Conservation (phyloP, 2,329 filamentous ascomycete species). For the Trichoderma endophyticum region DNA sequence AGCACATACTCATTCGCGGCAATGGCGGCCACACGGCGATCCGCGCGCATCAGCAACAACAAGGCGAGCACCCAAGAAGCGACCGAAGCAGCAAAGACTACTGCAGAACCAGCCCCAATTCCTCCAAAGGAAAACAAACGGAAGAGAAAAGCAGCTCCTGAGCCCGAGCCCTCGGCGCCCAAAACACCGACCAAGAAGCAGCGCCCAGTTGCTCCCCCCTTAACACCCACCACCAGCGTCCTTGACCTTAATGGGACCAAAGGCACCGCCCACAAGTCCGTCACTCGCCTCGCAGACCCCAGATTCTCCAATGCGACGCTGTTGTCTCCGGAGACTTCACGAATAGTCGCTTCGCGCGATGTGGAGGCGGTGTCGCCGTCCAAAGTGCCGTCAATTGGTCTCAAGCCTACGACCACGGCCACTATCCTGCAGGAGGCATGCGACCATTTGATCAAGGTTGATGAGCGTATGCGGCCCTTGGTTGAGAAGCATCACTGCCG, state of each 20-base stretch:
- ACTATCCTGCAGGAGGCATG: constrained; percentile 73
- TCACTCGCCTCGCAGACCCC: constrained; percentile 59
- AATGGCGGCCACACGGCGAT: constrained; percentile 37
- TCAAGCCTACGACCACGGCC: constrained; percentile 55
- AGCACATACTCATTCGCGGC: constrained; percentile 3
- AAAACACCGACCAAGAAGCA: constrained; percentile 33
- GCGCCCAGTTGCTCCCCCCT: constrained; percentile 33
- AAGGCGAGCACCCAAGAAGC: not conserved
- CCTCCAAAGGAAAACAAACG: constrained; percentile 21
- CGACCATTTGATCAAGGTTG: constrained; percentile 68
- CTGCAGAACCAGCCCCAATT: not conserved
- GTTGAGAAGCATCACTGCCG: constrained; percentile 73
- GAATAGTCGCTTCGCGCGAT: constrained; percentile 53
- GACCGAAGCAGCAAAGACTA: not conserved
- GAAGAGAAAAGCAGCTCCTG: constrained; percentile 35
- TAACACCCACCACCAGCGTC: constrained; percentile 48
- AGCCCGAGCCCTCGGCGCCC: constrained; percentile 24
- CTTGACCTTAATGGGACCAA: constrained; percentile 35
- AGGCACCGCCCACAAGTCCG: constrained; percentile 39
- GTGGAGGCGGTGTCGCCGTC: constrained; percentile 46
- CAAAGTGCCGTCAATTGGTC: constrained; percentile 30
- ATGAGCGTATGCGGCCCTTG: constrained; percentile 67
- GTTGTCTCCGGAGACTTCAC: constrained; percentile 67
- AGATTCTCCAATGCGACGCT: constrained; percentile 66
- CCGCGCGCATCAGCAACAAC: constrained; percentile 38